Evolutionary conservation across 2,329 filamentous ascomycete species (phyloP), one percentile per base, ranked within the genome.

Genomic region (Mollisiaceae sp.): DNA sequence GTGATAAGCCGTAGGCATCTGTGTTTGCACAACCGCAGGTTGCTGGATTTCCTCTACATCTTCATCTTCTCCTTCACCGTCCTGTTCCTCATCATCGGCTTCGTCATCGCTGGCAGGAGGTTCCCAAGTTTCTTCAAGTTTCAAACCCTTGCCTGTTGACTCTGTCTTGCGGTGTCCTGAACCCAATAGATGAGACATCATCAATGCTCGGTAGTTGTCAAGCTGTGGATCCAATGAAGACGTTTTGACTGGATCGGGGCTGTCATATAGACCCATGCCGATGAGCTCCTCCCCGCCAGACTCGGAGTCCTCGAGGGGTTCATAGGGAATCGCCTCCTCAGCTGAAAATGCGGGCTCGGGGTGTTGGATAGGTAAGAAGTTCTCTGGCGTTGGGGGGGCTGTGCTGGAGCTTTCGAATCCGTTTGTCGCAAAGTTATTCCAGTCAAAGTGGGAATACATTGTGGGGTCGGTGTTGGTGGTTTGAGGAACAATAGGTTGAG

Each of bases 191-290:
- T 83, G 82, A 41, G 81, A 83, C 64, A 86, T 82, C 32, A 84
- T 84, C 5, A 71, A 62, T 4, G 82, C 82, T 59, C 82, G 76
- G 78, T 87, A 83, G 78, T 85, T 82, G 77, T 86, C 79, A 62
- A 85, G 75, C 59, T 82, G 79, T 36, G 82, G 79, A 63, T 85
- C 83, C 22, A 80, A 78, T 9, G 70, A 64, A 11, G 68, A 60
- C 15, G 67, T 60, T 8, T 82, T 77, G 50, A 77, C 72, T 72
- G 86, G 85, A 63, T 89, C 89, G 0, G 91, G 91, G 4, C 86
- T 81, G 72, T 93, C 91, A 76, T 95, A 95, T 0, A 95, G 84
- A 0, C 92, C 92, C 85, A 95, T 89, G 22, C 91, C 91, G n/a
- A 93, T 84, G 1, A 94, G 82, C 66, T 93, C 89, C 73, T 93